Evolutionary conservation across 202 grass and related monocot species (phyloP), one percentile per base, ranked within the genome.

Genomic region (Cymbopogon flexuosus): DNA sequence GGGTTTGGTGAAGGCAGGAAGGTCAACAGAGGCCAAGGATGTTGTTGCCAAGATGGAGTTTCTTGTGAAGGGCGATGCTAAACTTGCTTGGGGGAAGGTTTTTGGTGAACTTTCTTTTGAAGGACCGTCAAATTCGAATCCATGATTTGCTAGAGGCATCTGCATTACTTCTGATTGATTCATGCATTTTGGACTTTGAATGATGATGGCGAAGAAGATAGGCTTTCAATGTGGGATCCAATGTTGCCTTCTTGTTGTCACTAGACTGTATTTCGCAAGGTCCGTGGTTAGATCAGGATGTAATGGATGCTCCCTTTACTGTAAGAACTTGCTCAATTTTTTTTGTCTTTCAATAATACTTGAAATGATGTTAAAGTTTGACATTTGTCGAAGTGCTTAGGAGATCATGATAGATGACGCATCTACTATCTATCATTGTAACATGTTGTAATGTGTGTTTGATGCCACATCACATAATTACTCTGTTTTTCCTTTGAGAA

Each of bases 31-130:
- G 64, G 90, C 87, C 4, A 89, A 88, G 81, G 73, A 88, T 79
- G 79, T 98, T 83, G 80, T 83, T 57, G 65, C 87, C 11, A 95
- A 86, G 68, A 95, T 95, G 87, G 84, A 59, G 24, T 62, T 77
- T 46, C 67, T 91, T 85, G 78, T 88, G 24, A 91, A 86, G 81
- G 92, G 84, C 6, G 88, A 91, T 81, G 86, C 92, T 78, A 85
- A 84, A 45, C 73, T 83, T 89, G 80, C 88, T 56, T 95, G 92
- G 92, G 88, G 79, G 81, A 95, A 99, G 70, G 8, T 93, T 80
- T 79, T 81, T 68, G 70, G 69, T 72, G 85, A 85, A 78, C 69
- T 95, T 11, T 87, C 92, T 65, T 75, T 90, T 65, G 56, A 77
- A 72, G 80, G 36, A 33, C 41, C 73, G 16, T 10, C 60, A 65